Evolutionary conservation across 352 stramenopile genomes (phyloP), one percentile per base, ranked within the genome.

Genomic region (Pythium vanterpoolii): DNA sequence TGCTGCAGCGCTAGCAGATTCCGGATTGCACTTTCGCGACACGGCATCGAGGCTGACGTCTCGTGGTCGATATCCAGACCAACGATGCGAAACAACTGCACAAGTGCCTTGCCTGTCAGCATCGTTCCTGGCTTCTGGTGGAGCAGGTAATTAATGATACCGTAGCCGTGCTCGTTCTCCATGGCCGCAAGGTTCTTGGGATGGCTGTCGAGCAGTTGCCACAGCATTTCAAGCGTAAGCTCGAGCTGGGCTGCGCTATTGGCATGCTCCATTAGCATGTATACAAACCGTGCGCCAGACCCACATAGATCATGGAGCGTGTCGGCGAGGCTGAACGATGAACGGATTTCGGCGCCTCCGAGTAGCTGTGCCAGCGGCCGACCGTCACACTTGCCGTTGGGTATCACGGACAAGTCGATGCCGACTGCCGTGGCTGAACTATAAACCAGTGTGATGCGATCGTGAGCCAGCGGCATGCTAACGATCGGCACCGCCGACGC

Each of bases 141-240:
- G 10, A 91, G 61, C 9, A 91, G 55, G 44, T 63, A 85, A 42
- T 88, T 89, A 21, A 91, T 64, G 27, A 91, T 71, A 2, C 80
- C 79, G 55, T 91, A 91, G 1, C 82, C 82, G 53, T 85, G 76
- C 51, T 91, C 82, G n/a, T 72, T 49, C 33, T 89, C 79, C 77
- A 91, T 87, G 3, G 76, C 76, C 8, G 64, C 45, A 10, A 89
- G 50, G 48, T 87, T 89, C 18, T 60, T 57, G 5, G 65, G 33
- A 14, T 83, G 71, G 19, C 62, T 67, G 30, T 54, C 60, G 43
- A 85, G 72, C 13, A 71, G 38, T 18, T 68, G 49, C 42, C 51
- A 61, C 2, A 91, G 54, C 10, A 91, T 27, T 14, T 71, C 60
- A 27, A 89, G 62, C n/a, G 66, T 46, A 9, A 74, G 39, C n/a